Conservation (phyloP, 352 stramenopile genomes). For the Globisporangium solare region DNA sequence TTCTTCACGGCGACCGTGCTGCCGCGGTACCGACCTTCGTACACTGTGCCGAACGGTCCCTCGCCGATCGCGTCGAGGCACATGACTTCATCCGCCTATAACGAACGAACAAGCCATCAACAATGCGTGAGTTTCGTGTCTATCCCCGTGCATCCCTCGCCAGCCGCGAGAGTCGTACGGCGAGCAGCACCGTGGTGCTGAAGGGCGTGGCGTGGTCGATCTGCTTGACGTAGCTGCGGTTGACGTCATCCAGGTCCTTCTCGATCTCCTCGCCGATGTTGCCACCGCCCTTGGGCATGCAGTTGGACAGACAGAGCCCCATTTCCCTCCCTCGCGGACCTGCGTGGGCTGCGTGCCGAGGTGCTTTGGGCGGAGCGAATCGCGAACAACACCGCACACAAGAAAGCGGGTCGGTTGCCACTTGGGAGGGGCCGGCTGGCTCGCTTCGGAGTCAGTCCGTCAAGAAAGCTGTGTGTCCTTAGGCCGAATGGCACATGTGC, state of each 20-base stretch:
- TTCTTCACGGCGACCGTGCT: constrained; percentile 85
- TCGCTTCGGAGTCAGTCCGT: neutral
- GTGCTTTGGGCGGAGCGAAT: neutral
- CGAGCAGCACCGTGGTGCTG: constrained; percentile 68
- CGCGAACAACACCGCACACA: neutral
- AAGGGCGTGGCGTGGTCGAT: constrained; percentile 46
- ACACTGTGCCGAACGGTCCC: constrained; percentile 75
- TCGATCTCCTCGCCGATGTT: constrained; percentile 85
- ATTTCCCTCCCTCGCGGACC: constrained; percentile 22
- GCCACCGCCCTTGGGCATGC: constrained; percentile 54
- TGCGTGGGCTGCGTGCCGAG: neutral
- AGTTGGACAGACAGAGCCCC: constrained; percentile 84
- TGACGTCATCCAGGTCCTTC: constrained; percentile 70
- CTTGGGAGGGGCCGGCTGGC: neutral
- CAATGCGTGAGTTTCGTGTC: neutral
- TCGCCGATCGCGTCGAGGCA: constrained; percentile 77
- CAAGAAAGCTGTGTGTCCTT: neutral
- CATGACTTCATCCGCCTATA: constrained; percentile 76
- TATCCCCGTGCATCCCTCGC: no score
- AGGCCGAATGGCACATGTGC: neutral
- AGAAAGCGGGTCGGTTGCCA: neutral
- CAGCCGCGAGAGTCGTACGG: constrained; percentile 28
- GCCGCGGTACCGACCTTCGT: constrained; percentile 83
- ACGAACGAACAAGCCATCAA: neutral
- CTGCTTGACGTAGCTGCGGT: constrained; percentile 48